Conservation (phyloP, 2,329 filamentous ascomycete species). For the Sporothrix variecibatus region DNA sequence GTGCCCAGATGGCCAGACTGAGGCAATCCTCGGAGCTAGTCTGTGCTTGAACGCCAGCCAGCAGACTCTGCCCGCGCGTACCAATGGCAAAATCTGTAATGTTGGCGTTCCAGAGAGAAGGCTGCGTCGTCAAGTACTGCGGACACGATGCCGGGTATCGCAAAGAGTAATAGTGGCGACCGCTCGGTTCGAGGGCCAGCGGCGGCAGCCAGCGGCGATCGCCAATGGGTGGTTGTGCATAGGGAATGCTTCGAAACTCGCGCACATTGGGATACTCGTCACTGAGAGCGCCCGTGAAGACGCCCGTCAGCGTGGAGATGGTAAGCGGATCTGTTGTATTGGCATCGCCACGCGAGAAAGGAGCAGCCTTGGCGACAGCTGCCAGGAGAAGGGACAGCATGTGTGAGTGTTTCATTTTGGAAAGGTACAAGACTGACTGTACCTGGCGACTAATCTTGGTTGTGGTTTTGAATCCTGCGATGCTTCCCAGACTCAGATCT, state of each 20-base stretch:
- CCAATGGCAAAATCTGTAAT: conserved; percentile 38
- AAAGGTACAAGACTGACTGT: neutral
- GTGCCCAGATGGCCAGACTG: neutral
- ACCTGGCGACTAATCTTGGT: neutral
- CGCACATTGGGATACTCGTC: conserved; percentile 38
- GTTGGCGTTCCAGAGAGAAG: conserved; percentile 36
- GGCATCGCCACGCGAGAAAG: neutral
- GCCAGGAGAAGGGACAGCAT: neutral
- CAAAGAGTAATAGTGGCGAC: neutral
- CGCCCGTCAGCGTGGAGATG: neutral
- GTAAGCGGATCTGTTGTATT: neutral
- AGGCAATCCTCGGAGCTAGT: neutral
- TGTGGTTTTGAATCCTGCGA: neutral
- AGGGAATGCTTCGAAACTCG: conserved; percentile 44
- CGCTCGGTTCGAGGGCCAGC: conserved; percentile 30
- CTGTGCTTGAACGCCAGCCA: neutral
- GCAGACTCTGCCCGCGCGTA: conserved; percentile 36
- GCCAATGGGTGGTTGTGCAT: conserved; percentile 37
- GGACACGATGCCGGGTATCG: conserved; percentile 34
- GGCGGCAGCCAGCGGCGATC: conserved; percentile 32
- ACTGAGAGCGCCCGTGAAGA: conserved; percentile 33
- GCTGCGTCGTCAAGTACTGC: conserved; percentile 34
- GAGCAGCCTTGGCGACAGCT: neutral
- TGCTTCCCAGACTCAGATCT: neutral
- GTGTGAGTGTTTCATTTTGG: neutral